Percentiles rank a stretch among this genome's conserved stretches.
phyloP scores from a whole-genome alignment of 192 early-diverging fungal species.

The Coemansia pectinata region DNA sequence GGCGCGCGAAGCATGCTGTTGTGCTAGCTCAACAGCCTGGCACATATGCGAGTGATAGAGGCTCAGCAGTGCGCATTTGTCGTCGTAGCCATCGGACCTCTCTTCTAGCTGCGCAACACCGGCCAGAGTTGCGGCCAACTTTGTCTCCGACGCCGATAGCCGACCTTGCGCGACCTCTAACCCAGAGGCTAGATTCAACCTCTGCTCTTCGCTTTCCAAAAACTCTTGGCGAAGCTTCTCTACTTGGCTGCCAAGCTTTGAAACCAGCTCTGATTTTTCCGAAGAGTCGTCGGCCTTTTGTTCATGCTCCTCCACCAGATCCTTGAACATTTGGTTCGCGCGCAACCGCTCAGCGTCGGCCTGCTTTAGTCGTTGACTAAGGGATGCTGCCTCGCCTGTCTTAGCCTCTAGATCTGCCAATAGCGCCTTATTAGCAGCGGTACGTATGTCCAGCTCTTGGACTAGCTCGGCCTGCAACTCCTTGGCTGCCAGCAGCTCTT shows the following conservation, averaged over 20 bases:
- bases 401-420: constrained; percentile 18
- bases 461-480: neutral
- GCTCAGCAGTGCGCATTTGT: constrained; percentile 9
- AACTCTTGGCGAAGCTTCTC: constrained; percentile 30
- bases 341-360: constrained; percentile 15
- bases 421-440: constrained; percentile 4
- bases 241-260: constrained; percentile 15
- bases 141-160: constrained; percentile 26
- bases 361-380: constrained; percentile 20
- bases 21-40: constrained; percentile 1
- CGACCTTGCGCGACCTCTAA: constrained; percentile 4
- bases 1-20: constrained; percentile 15
- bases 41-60: constrained; percentile 11
- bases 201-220: constrained; percentile 21
- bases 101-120: constrained; percentile 46
- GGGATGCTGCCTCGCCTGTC: constrained; percentile 10
- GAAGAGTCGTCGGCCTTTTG: constrained; percentile 5
- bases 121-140: constrained; percentile 18
- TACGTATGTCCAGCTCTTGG: constrained; percentile 6
- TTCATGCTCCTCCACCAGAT: constrained; percentile 20
- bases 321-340: constrained; percentile 18
- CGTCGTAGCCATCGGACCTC: constrained; percentile 33
- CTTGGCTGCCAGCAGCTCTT: constrained; percentile 12
- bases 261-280: constrained; percentile 14
- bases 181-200: neutral